Evolutionary conservation across 2,329 filamentous ascomycete genomes (phyloP), one percentile per base, ranked within the genome.

Genomic region (Xylaria multiplex): DNA sequence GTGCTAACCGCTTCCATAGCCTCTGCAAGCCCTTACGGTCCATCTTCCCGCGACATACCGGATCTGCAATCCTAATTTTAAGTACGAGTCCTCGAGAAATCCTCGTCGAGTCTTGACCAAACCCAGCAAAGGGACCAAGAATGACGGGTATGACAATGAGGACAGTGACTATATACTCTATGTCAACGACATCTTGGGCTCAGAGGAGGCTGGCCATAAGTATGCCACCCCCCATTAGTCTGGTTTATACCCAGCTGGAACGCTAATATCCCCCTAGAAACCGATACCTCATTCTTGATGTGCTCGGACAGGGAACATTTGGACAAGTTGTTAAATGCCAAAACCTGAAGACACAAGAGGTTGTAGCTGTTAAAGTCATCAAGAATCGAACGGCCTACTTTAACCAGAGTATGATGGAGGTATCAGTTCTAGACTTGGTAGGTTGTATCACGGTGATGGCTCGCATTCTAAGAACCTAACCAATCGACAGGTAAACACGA

Each of bases 371-470:
- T 72, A 99, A 99, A 81, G 96, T 99, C 61, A 96, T 99, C 82
- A 99, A 99, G 82, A 99, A 99, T 80, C 90, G 95, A 75, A 99
- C 96, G 1, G 96, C 96, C 43, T 99, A 99, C 79, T 99, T 99
- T 83, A 99, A 99, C 77, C 96, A 99, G 80, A 98, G 96, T 79
- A 99, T 99, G 96, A 99, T 99, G 96, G 96, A 99, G 78, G 96
- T 99, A 37, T 99, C 96, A 1, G 96, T 99, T 27, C 85, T 99
- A 64, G 96, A 99, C 79, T 78, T 99, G 85, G 93, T 96, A 85
- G 64, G 88, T 73, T 59, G 14, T 52, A 46, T 35, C 59, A 11
- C 37, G 40, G 19, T n/a, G 8, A 11, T n/a, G 22, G 6, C 35
- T 49, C 14, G n/a, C 32, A 13, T 14, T 50, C 64, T 27, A 24